A percentile compares a stretch with the other conserved stretches of the same genome.
These are phyloP conservation scores for Fragilariopsis cylindrus DNA, from an alignment of 108 stramenopile genomes.

Conservation along the genomic window DNA sequence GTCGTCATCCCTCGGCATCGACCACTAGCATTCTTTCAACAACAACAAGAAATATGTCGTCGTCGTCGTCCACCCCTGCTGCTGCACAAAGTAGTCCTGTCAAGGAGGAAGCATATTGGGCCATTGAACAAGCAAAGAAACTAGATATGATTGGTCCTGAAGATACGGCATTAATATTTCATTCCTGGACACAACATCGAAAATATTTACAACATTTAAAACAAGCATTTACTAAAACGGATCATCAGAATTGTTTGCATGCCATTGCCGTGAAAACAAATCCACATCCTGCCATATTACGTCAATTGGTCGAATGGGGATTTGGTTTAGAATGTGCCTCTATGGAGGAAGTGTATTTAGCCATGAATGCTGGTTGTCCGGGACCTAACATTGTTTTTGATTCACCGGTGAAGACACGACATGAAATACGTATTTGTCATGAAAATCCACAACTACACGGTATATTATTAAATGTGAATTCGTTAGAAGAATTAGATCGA, in stretches of 20 bases:
- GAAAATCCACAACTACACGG: constrained; percentile 10
- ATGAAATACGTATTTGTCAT: constrained; percentile 15
- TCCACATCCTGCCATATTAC: constrained; percentile 10
- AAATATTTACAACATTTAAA: constrained; percentile 10
- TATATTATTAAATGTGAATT: constrained; percentile 1
- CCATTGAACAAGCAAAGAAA: constrained; percentile 8
- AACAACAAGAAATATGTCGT: background rate
- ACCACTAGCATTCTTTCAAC: background rate
- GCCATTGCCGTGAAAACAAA: constrained; percentile 14
- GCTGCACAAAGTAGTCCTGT: background rate
- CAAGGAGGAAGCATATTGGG: constrained; percentile 5
- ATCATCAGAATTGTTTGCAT: background rate
- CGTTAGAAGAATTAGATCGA: constrained; percentile 10
- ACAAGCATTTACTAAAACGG: background rate
- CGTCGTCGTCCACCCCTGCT: background rate
- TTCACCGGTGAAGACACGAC: constrained; percentile 11
- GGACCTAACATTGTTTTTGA: constrained; percentile 6
- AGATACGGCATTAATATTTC: constrained; percentile 8
- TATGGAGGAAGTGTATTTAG: constrained; percentile 13
- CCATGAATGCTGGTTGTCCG: constrained; percentile 3
- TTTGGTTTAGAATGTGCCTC: constrained; percentile 19
- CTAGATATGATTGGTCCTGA: constrained; percentile 7
- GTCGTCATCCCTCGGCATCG: background rate
- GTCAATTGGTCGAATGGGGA: constrained; percentile 4
- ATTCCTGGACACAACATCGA: constrained; percentile 4